A percentile compares a stretch with the other conserved stretches of the same genome.
Evolutionary conservation across 805 yeast genomes (phyloP).

Genomic region (Cyberlindnera petersonii): DNA sequence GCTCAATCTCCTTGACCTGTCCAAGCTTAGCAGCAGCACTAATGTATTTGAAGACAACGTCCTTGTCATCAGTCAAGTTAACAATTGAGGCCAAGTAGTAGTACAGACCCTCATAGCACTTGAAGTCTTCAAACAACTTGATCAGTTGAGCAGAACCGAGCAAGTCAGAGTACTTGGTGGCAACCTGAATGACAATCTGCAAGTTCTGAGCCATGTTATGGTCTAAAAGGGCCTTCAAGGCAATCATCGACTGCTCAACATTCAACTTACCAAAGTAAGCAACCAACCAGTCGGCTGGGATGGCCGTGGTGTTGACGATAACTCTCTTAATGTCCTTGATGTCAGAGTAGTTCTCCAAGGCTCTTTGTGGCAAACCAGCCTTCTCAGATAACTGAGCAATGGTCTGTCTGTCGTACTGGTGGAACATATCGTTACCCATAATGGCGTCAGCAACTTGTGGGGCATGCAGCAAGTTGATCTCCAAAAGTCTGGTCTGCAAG

Average conservation of each 20-base stretch:
- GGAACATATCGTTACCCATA: conserved; percentile 90
- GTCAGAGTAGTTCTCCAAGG: conserved; percentile 93
- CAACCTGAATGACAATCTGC: conserved; percentile 93
- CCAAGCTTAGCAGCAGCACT: conserved; percentile 90
- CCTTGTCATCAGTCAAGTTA: conserved; percentile 88
- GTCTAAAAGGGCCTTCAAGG: conserved; percentile 81
- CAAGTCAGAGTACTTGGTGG: conserved; percentile 92
- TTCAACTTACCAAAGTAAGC: conserved; percentile 88
- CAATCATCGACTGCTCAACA: conserved; percentile 87
- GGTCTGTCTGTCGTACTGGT: conserved; percentile 90
- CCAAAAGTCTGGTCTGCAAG: conserved; percentile 89
- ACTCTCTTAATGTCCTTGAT: conserved; percentile 94
- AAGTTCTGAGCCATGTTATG: conserved; percentile 78
- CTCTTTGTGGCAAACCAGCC: conserved; percentile 94
- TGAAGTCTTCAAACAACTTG: conserved; percentile 89
- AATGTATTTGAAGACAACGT: conserved; percentile 93
- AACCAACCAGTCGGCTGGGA: conserved; percentile 93
- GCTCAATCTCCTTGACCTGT: conserved; percentile 90
- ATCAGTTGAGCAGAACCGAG: conserved; percentile 83
- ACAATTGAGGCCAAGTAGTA: conserved; percentile 92
- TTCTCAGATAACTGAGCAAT: conserved; percentile 91
- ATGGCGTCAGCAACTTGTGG: conserved; percentile 99
- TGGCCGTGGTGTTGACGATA: conserved; percentile 75
- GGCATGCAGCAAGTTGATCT: conserved; percentile 88
- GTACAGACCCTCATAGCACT: conserved; percentile 89